These are phyloP conservation scores for Lupinus albus DNA, from an alignment of 306 rosid genomes.

Conservation along the genomic window DNA sequence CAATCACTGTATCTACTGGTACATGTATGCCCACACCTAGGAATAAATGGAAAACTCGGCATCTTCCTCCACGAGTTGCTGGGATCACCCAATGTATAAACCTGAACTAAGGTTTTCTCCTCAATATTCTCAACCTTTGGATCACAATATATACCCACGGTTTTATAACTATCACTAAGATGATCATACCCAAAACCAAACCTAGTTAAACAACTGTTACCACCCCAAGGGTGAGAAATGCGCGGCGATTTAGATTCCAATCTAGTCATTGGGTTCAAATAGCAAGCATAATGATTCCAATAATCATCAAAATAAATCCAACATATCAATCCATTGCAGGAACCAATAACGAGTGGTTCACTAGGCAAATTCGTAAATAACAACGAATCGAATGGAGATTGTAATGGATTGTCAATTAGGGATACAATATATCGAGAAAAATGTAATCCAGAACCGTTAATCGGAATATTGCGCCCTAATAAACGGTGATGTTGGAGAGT, in stretches of 20 bases:
- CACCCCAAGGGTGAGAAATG: not conserved
- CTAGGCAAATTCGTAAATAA: not conserved
- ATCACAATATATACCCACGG: not conserved
- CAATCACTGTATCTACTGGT: not conserved
- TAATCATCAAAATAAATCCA: not conserved
- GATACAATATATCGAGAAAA: not conserved
- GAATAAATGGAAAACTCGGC: not conserved
- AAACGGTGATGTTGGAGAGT: not conserved
- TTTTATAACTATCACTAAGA: not conserved
- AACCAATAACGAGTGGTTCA: not conserved
- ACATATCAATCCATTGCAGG: not conserved
- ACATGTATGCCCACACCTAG: not conserved
- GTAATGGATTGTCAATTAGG: not conserved
- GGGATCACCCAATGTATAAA: not conserved
- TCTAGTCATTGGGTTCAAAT: not conserved
- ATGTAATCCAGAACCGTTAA: not conserved
- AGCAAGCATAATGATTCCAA: not conserved
- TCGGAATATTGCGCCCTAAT: not conserved
- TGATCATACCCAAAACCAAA: not conserved
- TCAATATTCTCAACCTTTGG: not conserved
- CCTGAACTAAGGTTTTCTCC: not conserved
- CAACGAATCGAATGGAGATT: not conserved
- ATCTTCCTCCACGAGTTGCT: not conserved
- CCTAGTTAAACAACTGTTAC: not conserved
- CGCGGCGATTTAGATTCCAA: not conserved